Base-by-base conservation (phyloP, 768 basidiomycete genomes). In the Pleurotus giganteus region DNA sequence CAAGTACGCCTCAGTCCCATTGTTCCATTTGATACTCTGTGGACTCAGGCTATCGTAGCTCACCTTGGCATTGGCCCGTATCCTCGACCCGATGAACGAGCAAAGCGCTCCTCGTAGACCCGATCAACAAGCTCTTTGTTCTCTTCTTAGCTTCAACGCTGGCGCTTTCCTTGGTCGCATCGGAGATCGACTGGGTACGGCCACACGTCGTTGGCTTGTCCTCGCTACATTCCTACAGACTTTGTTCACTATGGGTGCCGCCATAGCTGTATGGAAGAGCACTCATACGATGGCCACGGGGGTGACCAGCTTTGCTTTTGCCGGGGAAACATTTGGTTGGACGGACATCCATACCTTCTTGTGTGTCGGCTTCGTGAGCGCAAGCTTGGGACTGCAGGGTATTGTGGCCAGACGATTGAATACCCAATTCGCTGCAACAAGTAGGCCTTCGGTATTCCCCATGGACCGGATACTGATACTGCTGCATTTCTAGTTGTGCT, bases 91-190 rank as follows among this genome's bases (percentile, higher is more conserved):
- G 7, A 73, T 73, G 17, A 67, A 71, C 47, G 74, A 76, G 36
- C 82, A 88, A 63, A 65, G 65, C n/a, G 69, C 76, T 0, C 94
- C 94, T 73, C 91, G 90, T 67, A 79, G 79, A 53, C 78, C 91
- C 2, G 94, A 97, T 63, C 85, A 84, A 67, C 91, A 92, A 66
- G 92, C 93, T 11, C 74, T 96, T 51, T 83, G 81, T 31, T 91
- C 89, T 15, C 69, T 94, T 6, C 62, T 90, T 55, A 68, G 81
- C 13, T 94, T 94, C 79, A 77, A 88, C 59, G 52, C 75, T 9
- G 92, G 93, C 6, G 82, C 91, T 13, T 83, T 81, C 67, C 43
- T 91, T 49, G 92, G 92, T 0, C 85, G 91, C 19, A 65, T 90
- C 17, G 91, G 93, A 15, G 91, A 95, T 70, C 76, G 75, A 54